Base-by-base conservation (phyloP, 192 early-diverging fungal species). In the Chytriomyces hyalinus region DNA sequence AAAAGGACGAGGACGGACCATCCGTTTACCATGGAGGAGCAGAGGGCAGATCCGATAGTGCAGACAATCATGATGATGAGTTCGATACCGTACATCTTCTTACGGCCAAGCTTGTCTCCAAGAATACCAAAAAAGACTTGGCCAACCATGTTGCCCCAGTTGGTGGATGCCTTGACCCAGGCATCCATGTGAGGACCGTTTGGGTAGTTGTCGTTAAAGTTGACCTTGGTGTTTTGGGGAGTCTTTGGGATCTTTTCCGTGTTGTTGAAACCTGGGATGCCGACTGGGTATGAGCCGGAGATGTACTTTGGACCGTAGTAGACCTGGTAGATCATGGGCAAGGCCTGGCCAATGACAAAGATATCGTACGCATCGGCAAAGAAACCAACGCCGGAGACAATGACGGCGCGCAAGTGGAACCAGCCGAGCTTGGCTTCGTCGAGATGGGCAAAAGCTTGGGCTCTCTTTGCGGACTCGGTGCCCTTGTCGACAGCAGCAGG, bases 21-120 rank as follows among this genome's bases (percentile, higher is more conserved):
- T n/a, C 92, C 92, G 73, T 88, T 87, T 15, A 88, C 92, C 72
- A 91, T 87, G 73, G 82, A 83, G 75, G 87, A 86, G 70, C 92
- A 84, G 71, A 97, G 86, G 44, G 94, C 88, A 45, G 90, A 91
- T 26, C 93, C 93, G 67, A 97, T 67, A 49, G 96, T 94, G 62
- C 91, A 91, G 36, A 94, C 78, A 80, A 98, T 94, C 78, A 95
- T 92, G 76, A 98, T 95, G 85, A 95, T 90, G 73, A 98, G 87
- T 79, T 93, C 93, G 61, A 95, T 80, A 78, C 94, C 92, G 77
- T 96, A 98, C 70, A 96, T 92, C 44, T 88, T 91, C 71, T 95
- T 95, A 79, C 96, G 92, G 43, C 97, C 96, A 46, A 93, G 82
- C 72, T 89, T 88, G 87, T 97, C 96, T 74, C 93, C 97, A 60